Percentiles rank a stretch among this genome's conserved stretches.
Evolutionary conservation across 2,329 filamentous ascomycete species (phyloP).

Genomic region (Alternaria sp.): DNA sequence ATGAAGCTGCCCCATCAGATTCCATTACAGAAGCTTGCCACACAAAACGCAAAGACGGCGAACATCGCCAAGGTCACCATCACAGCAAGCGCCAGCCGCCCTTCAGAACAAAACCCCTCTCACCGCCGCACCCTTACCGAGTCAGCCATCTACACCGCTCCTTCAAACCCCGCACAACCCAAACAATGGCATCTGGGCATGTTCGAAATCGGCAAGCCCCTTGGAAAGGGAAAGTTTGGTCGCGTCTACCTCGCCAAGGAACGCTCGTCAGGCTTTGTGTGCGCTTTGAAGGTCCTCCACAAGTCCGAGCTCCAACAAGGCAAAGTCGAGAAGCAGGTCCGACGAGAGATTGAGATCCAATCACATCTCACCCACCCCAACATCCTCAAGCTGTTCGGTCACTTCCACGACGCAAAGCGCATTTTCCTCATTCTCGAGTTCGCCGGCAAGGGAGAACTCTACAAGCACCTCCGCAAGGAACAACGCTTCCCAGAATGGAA

Average conservation of each 20-base stretch:
- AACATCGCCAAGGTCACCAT: conserved; percentile 71
- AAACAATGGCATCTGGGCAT: conserved; percentile 84
- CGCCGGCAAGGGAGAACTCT: conserved; percentile 84
- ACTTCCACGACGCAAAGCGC: conserved; percentile 89
- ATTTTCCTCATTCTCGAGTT: conserved; percentile 90
- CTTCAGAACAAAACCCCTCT: conserved; percentile 47
- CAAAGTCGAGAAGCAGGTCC: conserved; percentile 85
- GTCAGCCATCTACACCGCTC: conserved; percentile 55
- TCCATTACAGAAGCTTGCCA: conserved; percentile 83
- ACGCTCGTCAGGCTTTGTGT: conserved; percentile 80
- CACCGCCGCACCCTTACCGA: conserved; percentile 58
- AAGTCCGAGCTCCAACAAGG: conserved; percentile 83
- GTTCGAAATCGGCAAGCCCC: conserved; percentile 89
- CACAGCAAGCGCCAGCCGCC: conserved; percentile 62
- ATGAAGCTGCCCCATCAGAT: conserved; percentile 79
- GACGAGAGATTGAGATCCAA: conserved; percentile 89
- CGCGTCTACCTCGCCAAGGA: conserved; percentile 87
- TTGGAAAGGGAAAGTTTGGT: conserved; percentile 89
- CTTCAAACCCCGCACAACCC: conserved; percentile 37
- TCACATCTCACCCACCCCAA: conserved; percentile 87
- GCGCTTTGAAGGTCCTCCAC: conserved; percentile 85
- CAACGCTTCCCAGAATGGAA: conserved; percentile 85
- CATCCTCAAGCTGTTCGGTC: conserved; percentile 82
- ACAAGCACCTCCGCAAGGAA: conserved; percentile 84
- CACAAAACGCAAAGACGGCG: conserved; percentile 69